Conservation (phyloP, 352 stramenopile genomes). For the Blastocystis sp. region DNA sequence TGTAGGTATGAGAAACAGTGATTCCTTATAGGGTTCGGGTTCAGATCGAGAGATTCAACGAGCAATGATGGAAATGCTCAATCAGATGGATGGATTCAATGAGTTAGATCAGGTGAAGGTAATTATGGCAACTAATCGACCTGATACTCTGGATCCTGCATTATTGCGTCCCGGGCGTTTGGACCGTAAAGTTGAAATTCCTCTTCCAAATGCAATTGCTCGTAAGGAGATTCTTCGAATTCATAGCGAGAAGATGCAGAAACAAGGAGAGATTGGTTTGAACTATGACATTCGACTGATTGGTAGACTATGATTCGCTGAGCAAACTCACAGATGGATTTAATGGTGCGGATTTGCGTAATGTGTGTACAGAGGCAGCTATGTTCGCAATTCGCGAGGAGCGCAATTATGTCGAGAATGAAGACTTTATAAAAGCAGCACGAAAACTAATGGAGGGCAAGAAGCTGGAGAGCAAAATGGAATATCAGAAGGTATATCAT, state of each 20-base stretch:
- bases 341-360: slow-evolving; percentile 98
- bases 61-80: slow-evolving; percentile 98
- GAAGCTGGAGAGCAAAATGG: slow-evolving; percentile 99
- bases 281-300: slow-evolving; percentile 16
- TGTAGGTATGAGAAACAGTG: neutral
- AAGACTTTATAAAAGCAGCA: slow-evolving; percentile 99
- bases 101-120: slow-evolving; percentile 95
- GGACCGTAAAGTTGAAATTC: slow-evolving; percentile 99
- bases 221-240: slow-evolving; percentile 99
- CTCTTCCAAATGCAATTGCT: slow-evolving; percentile 93
- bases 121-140: slow-evolving; percentile 98
- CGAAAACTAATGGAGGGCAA: slow-evolving; percentile 98
- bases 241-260: slow-evolving; percentile 93
- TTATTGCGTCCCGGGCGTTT: slow-evolving; percentile 92
- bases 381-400: slow-evolving; percentile 97
- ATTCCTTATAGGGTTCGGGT: slow-evolving; percentile 81
- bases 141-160: slow-evolving; percentile 97
- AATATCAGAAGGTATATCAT: slow-evolving; percentile 96
- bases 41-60: slow-evolving; percentile 95
- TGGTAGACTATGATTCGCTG: slow-evolving; percentile 91
- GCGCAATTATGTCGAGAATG: slow-evolving; percentile 96
- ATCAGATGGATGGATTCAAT: slow-evolving; percentile 99
- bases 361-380: slow-evolving; percentile 91
- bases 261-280: slow-evolving; percentile 89
- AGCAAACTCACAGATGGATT: slow-evolving; percentile 98